phyloP scores from a whole-genome alignment of 1,284 basidiomycete species.

The Cryptococcus maquisensis region DNA sequence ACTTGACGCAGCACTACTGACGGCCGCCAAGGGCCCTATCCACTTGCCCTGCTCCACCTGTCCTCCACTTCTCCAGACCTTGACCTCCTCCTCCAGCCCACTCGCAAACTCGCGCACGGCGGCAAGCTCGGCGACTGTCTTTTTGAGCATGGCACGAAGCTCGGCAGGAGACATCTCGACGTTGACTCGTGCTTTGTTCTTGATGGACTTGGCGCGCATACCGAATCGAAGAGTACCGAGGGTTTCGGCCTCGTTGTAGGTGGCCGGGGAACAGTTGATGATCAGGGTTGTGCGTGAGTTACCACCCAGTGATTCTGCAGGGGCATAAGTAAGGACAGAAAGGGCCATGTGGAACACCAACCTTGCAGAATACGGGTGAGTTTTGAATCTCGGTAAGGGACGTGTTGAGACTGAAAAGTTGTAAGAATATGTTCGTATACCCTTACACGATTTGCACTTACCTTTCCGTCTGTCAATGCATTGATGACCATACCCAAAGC shows the following conservation, averaged over 20 bases:
- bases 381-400: conserved; percentile 99
- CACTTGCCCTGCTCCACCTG: conserved; percentile 81
- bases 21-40: conserved; percentile 52
- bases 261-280: conserved; percentile 97
- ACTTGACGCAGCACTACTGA: conserved; percentile 31
- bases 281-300: conserved; percentile 98
- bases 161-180: conserved; percentile 95
- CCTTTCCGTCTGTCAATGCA: conserved; percentile 93
- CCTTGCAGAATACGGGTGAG: conserved; percentile 95
- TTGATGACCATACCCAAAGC: conserved; percentile 99
- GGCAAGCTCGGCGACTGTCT: conserved; percentile 80
- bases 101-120: conserved; percentile 83
- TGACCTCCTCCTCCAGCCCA: conserved; percentile 84
- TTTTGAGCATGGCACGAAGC: conserved; percentile 85
- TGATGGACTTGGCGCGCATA: conserved; percentile 98
- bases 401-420: conserved; percentile 74
- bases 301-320: conserved; percentile 85
- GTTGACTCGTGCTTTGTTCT: conserved; percentile 98
- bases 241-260: conserved; percentile 95
- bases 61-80: conserved; percentile 84
- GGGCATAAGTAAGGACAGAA: not conserved
- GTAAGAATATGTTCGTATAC: conserved; percentile 2
- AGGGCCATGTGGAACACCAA: conserved; percentile 3
- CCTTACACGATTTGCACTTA: conserved; percentile 37
- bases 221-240: conserved; percentile 97